Conservation (phyloP, 352 stramenopile species). For the Pythium phragmitis region DNA sequence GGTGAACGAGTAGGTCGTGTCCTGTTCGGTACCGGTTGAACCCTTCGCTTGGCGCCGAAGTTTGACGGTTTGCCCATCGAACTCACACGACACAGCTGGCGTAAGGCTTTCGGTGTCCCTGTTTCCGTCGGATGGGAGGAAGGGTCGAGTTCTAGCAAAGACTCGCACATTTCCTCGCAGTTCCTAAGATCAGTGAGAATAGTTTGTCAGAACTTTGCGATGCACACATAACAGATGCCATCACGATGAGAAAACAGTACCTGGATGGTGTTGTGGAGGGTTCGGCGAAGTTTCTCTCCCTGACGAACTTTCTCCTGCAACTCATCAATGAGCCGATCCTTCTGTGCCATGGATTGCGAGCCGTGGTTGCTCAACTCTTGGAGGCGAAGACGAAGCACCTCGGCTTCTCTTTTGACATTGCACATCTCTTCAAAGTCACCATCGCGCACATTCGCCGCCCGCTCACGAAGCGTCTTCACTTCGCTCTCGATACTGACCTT, state of each 20-base stretch:
- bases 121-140: slow-evolving; percentile 76
- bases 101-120: slow-evolving; percentile 35
- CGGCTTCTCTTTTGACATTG: slow-evolving; percentile 65
- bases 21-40: slow-evolving; percentile 33
- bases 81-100: slow-evolving; percentile 54
- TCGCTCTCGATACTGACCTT: slow-evolving; percentile 76
- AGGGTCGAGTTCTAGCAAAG: slow-evolving; percentile 92
- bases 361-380: slow-evolving; percentile 66
- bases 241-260: slow-evolving; percentile 26
- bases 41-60: slow-evolving; percentile 51
- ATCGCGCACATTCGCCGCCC: slow-evolving; percentile 51
- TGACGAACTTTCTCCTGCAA: slow-evolving; percentile 72
- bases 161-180: slow-evolving; percentile 98
- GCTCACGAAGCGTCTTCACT: slow-evolving; percentile 57
- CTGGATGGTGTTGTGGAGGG: slow-evolving; percentile 98
- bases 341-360: slow-evolving; percentile 63
- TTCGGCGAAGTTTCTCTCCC: slow-evolving; percentile 86
- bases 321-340: slow-evolving; percentile 65
- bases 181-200: slow-evolving; percentile 48
- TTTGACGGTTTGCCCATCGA: slow-evolving; percentile 67
- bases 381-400: slow-evolving; percentile 65
- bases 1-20: slow-evolving; percentile 79
- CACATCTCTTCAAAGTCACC: slow-evolving; percentile 70
- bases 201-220: slow-evolving; percentile 1
- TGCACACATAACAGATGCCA: background rate